Percentiles rank a stretch among this genome's conserved stretches.
phyloP scores from a whole-genome alignment of 1,139 yeast genomes.

The Yamadazyma diddensiae region DNA sequence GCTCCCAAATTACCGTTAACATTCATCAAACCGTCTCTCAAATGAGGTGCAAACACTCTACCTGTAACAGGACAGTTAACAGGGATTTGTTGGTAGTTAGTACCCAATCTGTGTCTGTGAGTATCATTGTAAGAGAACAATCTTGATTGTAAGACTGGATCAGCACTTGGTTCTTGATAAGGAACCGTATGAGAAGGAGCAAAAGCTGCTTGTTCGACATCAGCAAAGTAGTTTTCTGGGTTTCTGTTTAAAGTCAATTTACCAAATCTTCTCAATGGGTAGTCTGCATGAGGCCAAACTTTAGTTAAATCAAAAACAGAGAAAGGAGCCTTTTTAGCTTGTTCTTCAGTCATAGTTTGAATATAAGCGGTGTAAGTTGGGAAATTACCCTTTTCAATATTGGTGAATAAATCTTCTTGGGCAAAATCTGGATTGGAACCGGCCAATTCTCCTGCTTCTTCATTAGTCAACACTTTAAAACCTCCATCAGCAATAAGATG shows the following conservation, averaged over 20 bases:
- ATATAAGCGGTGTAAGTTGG: conserved; percentile 60
- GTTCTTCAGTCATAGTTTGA: conserved; percentile 60
- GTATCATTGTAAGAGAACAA: conserved; percentile 79
- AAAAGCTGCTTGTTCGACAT: conserved; percentile 73
- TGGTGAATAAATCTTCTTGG: conserved; percentile 52
- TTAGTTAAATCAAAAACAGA: conserved; percentile 65
- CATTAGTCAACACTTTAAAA: conserved; percentile 44
- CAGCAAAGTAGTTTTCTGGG: conserved; percentile 69
- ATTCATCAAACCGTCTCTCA: conserved; percentile 79
- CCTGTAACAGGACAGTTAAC: conserved; percentile 56
- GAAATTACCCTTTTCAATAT: conserved; percentile 47
- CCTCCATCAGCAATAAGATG: conserved; percentile 58
- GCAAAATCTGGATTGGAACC: conserved; percentile 59
- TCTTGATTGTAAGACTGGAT: conserved; percentile 80
- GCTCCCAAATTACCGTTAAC: conserved; percentile 79
- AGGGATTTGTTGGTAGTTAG: conserved; percentile 64
- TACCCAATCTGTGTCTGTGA: conserved; percentile 55
- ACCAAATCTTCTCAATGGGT: conserved; percentile 67
- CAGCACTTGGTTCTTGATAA: conserved; percentile 73
- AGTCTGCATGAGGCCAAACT: conserved; percentile 70
- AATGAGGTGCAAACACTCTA: conserved; percentile 48
- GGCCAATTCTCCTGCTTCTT: conserved; percentile 51
- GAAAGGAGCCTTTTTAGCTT: conserved; percentile 52
- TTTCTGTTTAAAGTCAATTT: conserved; percentile 59
- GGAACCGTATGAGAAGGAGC: conserved; percentile 78